These are phyloP conservation scores for Trichoderma asperelloides DNA, from an alignment of 495 filamentous ascomycete genomes.

Conservation along the genomic window DNA sequence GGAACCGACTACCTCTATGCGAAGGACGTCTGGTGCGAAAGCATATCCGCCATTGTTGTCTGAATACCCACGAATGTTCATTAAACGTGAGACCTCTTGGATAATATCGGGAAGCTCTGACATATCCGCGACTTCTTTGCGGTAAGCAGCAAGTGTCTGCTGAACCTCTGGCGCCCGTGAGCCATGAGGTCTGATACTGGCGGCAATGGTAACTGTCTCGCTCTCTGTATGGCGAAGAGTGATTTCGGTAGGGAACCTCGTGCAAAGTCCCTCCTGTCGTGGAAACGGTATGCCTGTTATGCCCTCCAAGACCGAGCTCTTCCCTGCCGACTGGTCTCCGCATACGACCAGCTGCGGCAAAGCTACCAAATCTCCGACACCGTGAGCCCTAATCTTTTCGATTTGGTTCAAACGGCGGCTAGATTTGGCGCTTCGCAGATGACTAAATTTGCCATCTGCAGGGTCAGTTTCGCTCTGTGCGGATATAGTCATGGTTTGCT, in stretches of 20 bases:
- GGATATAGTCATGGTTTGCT: neutral
- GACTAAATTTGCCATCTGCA: neutral
- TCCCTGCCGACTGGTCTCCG: conserved; percentile 45
- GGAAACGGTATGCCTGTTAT: conserved; percentile 45
- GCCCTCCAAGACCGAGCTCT: conserved; percentile 43
- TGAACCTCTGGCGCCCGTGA: conserved; percentile 9
- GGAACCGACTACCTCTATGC: conserved; percentile 53
- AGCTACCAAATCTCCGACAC: neutral
- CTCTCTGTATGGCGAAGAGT: conserved; percentile 35
- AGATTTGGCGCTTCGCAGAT: neutral
- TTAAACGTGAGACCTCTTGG: conserved; percentile 14
- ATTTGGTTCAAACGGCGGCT: neutral
- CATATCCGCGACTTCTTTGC: neutral
- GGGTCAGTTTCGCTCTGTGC: neutral
- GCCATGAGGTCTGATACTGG: conserved; percentile 31
- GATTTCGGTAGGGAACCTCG: conserved; percentile 52
- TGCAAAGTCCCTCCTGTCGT: conserved; percentile 44
- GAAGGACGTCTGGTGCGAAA: conserved; percentile 52
- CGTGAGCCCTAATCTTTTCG: neutral
- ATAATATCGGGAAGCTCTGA: conserved; percentile 10
- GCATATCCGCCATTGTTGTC: conserved; percentile 14
- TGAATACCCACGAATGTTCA: conserved; percentile 3
- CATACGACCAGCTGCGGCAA: conserved; percentile 30
- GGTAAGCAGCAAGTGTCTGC: conserved; percentile 3
- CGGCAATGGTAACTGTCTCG: conserved; percentile 29